Evolutionary conservation across 2,329 filamentous ascomycete genomes (phyloP), one percentile per base, ranked within the genome.

Genomic region (Aspergillus japonicus): DNA sequence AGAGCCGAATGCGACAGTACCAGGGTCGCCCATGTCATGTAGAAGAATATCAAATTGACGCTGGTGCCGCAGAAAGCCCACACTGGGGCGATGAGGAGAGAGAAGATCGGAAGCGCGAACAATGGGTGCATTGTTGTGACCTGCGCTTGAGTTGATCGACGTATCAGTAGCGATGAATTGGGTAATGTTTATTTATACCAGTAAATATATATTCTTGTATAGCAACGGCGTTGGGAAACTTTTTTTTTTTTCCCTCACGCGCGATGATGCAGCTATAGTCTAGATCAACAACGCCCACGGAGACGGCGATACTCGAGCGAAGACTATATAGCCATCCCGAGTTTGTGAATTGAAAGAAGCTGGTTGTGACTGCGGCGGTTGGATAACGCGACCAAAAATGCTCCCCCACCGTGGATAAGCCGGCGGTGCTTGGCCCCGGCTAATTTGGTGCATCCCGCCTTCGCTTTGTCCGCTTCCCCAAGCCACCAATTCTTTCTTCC

Each of bases 31-130:
- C 92, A 96, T 67, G 91, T 94, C 79, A 96, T 85, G 74, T 92
- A 94, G 76, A 96, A 95, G 80, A 96, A 93, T 63, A 96, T 79
- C 24, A 96, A 78, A 74, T 95, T 96, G 64, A 96, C 81, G 1
- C 88, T 92, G 1, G 92, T 94, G 47, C 81, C 88, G 79, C 89
- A 92, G 6, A 89, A 89, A 6, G 85, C 83, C 59, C 87, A 49
- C 11, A 66, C 64, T 5, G 71, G 72, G 2, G 73, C 47, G 8
- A 73, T 62, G 39, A 73, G 63, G 23, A 74, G 42, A 1, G 68
- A 70, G 6, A 74, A 60, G 10, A 73, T 52, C 7, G 72, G 71
- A 6, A 75, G 55, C 0, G 71, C 70, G 53, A 75, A 65, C 16
- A 74, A 50, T 5, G 90, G 75, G 69, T 89, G 87, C 82, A 90